A percentile compares a stretch with the other conserved stretches of the same genome.
phyloP scores from a whole-genome alignment of 2,329 filamentous ascomycete species.

The Teratosphaeria destructans region DNA sequence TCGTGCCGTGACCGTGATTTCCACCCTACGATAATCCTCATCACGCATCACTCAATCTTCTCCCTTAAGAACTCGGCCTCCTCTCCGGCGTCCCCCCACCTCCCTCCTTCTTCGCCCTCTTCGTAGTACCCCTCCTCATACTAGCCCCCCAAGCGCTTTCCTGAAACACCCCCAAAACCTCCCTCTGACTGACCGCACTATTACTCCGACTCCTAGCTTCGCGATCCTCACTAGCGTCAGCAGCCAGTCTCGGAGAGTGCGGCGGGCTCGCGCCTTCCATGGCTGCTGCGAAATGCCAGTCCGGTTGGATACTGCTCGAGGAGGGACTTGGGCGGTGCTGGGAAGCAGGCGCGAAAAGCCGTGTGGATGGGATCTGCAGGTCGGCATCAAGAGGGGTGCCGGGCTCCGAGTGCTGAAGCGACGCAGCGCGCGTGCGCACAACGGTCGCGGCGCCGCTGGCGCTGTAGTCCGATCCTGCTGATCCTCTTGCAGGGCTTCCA shows the following conservation, averaged over 20 bases:
- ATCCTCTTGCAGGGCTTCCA: neutral
- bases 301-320: conserved; percentile 22
- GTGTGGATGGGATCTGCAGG: neutral
- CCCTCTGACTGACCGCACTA: conserved; percentile 61
- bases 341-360: conserved; percentile 4
- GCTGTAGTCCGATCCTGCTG: neutral
- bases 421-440: conserved; percentile 17
- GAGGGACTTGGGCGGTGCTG: conserved; percentile 15
- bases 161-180: conserved; percentile 75
- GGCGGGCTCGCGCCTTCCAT: conserved; percentile 27
- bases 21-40: no score
- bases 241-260: conserved; percentile 11
- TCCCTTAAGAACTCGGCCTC: neutral
- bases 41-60: neutral
- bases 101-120: conserved; percentile 24
- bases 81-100: neutral
- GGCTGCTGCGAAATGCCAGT: conserved; percentile 39
- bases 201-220: conserved; percentile 48
- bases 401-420: conserved; percentile 19
- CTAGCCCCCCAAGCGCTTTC: conserved; percentile 90
- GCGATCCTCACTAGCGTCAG: conserved; percentile 2
- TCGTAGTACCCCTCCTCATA: conserved; percentile 71
- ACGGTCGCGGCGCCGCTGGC: conserved; percentile 1
- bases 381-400: neutral
- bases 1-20: no score